phyloP scores from a whole-genome alignment of 164 flowering plant genomes.

The Saururus chinensis region DNA sequence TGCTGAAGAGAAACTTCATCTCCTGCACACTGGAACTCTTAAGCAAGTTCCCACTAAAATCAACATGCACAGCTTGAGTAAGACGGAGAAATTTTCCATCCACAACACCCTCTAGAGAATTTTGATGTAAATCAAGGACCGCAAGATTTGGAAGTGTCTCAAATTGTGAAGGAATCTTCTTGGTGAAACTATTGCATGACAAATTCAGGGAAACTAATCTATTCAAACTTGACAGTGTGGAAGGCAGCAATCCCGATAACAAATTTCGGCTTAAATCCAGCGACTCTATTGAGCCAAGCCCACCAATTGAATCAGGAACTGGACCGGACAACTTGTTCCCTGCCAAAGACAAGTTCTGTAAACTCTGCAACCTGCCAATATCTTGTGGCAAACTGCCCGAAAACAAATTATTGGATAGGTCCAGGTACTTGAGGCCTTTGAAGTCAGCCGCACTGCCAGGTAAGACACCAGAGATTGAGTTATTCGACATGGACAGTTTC shows the following conservation, averaged over 20 bases:
- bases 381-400: conserved; percentile 49
- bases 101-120: conserved; percentile 53
- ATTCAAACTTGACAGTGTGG: conserved; percentile 40
- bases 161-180: conserved; percentile 61
- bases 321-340: conserved; percentile 85
- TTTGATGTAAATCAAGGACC: conserved; percentile 80
- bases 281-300: conserved; percentile 48
- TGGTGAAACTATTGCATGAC: conserved; percentile 54
- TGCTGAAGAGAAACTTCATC: conserved; percentile 40
- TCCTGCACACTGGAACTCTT: conserved; percentile 31
- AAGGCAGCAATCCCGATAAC: conserved; percentile 65
- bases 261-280: conserved; percentile 78
- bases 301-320: conserved; percentile 57
- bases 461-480: conserved; percentile 59
- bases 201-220: conserved; percentile 56
- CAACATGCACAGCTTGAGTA: conserved; percentile 58
- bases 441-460: conserved; percentile 48
- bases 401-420: conserved; percentile 71
- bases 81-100: conserved; percentile 56
- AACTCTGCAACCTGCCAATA: conserved; percentile 46
- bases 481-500: conserved; percentile 79
- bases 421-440: conserved; percentile 55
- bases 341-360: conserved; percentile 65
- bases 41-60: conserved; percentile 73
- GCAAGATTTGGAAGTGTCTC: conserved; percentile 40